Evolutionary conservation across 2,329 filamentous ascomycete genomes (phyloP).

Genomic region (Aureobasidium mangrovei): DNA sequence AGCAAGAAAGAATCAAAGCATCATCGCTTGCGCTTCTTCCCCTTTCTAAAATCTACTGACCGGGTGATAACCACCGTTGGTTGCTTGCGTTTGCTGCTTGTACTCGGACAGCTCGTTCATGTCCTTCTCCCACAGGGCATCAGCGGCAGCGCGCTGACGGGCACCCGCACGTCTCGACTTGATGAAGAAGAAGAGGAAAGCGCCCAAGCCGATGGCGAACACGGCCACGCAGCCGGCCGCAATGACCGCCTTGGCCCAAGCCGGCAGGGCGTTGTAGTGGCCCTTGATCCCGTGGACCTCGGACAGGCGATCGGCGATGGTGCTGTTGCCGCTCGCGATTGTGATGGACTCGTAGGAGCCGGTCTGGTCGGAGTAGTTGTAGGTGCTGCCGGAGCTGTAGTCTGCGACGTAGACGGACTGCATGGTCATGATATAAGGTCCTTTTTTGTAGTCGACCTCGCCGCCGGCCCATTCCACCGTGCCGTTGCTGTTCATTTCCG

Average conservation of each 20-base stretch:
- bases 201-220: constrained; percentile 27
- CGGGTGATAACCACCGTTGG: too few relatives aligned
- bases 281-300: constrained; percentile 29
- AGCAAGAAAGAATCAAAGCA: too few relatives aligned
- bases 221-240: constrained; percentile 36
- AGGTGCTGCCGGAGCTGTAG: constrained; percentile 29
- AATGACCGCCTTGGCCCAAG: constrained; percentile 42
- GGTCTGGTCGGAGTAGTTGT: constrained; percentile 32
- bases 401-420: constrained; percentile 28
- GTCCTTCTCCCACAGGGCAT: constrained; percentile 38
- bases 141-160: constrained; percentile 39
- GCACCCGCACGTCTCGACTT: constrained; percentile 42
- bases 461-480: constrained; percentile 32
- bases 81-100: too few relatives aligned
- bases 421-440: constrained; percentile 30
- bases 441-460: constrained; percentile 25
- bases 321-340: constrained; percentile 31
- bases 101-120: constrained; percentile 24
- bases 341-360: constrained; percentile 40
- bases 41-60: too few relatives aligned
- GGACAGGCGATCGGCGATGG: constrained; percentile 28
- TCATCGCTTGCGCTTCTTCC: too few relatives aligned
- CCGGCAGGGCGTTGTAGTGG: constrained; percentile 36
- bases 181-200: constrained; percentile 38
- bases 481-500: constrained; percentile 46